A percentile compares a stretch with the other conserved stretches of the same genome.
These are phyloP conservation scores for Fusarium bactridioides DNA, from an alignment of 2,329 filamentous ascomycete genomes.

Conservation along the genomic window DNA sequence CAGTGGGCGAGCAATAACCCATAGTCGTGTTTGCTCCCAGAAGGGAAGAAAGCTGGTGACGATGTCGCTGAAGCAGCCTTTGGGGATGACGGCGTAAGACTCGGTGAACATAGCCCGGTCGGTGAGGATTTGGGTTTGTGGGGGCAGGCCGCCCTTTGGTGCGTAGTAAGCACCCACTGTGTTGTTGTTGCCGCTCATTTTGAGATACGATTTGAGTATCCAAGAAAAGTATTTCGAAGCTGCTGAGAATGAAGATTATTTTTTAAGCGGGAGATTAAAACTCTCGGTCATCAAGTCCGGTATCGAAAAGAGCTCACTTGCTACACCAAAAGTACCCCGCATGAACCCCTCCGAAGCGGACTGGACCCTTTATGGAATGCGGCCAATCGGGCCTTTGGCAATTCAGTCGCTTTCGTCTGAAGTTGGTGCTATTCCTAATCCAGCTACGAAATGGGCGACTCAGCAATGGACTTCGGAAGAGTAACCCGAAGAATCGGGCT, in stretches of 20 bases:
- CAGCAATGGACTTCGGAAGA: not conserved
- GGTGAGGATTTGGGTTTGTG: conserved; percentile 22
- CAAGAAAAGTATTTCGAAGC: fast-evolving
- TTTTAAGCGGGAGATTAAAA: not conserved
- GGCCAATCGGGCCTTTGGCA: not conserved
- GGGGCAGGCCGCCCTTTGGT: conserved; percentile 21
- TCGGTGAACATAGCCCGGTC: conserved; percentile 29
- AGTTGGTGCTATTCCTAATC: not conserved
- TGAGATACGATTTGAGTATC: not conserved
- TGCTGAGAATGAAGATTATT: not conserved
- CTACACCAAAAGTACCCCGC: not conserved
- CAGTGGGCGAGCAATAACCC: conserved; percentile 20
- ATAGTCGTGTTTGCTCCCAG: conserved; percentile 24
- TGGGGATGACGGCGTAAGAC: conserved; percentile 27
- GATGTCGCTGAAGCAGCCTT: conserved; percentile 29
- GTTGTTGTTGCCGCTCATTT: conserved; percentile 5
- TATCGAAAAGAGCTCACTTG: not conserved
- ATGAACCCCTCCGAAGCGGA: not conserved
- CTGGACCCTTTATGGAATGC: not conserved
- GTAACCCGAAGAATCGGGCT: not conserved
- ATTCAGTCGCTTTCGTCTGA: not conserved
- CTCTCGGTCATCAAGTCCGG: not conserved
- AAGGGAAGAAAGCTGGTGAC: conserved; percentile 25
- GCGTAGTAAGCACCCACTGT: conserved; percentile 20
- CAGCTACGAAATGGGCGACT: not conserved